Evolutionary conservation across 208 protist genomes (phyloP).

Genomic region (Trypanosoma mega): DNA sequence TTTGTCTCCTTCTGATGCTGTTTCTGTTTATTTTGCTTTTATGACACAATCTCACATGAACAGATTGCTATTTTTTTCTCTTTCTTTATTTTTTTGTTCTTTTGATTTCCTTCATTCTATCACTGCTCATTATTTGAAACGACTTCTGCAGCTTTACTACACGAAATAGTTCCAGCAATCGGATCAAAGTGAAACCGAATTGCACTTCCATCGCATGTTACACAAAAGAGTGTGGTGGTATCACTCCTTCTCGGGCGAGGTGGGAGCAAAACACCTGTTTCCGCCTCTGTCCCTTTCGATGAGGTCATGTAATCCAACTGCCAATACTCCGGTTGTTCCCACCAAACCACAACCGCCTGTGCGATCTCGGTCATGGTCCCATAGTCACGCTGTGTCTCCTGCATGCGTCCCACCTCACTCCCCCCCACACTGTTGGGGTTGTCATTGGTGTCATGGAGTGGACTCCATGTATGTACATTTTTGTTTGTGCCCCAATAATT

Average conservation of each 20-base stretch:
- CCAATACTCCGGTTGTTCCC: constrained; percentile 21
- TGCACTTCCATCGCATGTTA: constrained; percentile 63
- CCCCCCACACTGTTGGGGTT: neutral
- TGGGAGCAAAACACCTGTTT: neutral
- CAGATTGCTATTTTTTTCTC: too few species aligned
- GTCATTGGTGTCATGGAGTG: neutral
- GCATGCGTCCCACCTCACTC: neutral
- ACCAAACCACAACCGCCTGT: constrained; percentile 24
- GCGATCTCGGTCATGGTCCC: constrained; percentile 19
- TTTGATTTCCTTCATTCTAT: too few species aligned
- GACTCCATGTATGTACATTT: neutral
- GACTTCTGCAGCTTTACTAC: neutral
- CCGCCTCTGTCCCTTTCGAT: neutral
- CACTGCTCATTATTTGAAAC: too few species aligned
- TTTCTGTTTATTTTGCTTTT: too few species aligned
- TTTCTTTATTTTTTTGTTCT: neutral
- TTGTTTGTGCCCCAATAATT: neutral
- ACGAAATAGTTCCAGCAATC: constrained; percentile 12
- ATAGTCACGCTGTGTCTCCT: constrained; percentile 14
- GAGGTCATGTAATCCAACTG: constrained; percentile 21
- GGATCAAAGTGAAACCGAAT: constrained; percentile 46
- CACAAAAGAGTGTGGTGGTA: constrained; percentile 37
- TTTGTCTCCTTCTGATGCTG: too few species aligned
- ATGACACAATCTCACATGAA: too few species aligned
- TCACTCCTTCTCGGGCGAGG: too few species aligned